Percentiles rank a stretch among this genome's conserved stretches.
These are phyloP conservation scores for Globisporangium takayamanum DNA, from an alignment of 352 stramenopile species.

Conservation along the genomic window DNA sequence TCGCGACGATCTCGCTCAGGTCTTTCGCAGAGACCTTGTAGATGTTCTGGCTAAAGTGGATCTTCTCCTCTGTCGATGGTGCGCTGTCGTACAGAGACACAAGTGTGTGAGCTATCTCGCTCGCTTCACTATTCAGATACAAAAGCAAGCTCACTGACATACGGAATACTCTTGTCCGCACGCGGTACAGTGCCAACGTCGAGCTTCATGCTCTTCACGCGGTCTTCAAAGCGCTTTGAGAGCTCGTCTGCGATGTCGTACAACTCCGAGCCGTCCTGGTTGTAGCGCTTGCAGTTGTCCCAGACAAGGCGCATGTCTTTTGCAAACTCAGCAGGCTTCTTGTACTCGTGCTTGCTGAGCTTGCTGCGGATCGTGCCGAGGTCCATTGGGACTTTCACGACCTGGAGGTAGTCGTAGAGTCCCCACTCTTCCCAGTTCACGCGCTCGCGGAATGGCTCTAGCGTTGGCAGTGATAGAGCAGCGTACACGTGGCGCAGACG, in stretches of 20 bases:
- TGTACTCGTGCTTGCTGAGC: conserved; percentile 78
- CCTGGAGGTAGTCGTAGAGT: conserved; percentile 87
- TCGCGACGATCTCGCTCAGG: conserved; percentile 63
- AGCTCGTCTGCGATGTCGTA: conserved; percentile 82
- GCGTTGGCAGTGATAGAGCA: background rate
- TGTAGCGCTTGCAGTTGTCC: conserved; percentile 86
- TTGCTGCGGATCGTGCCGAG: conserved; percentile 83
- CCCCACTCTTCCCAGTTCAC: conserved; percentile 89
- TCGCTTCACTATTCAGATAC: background rate
- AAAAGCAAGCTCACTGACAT: conserved; percentile 6
- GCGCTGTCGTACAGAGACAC: conserved; percentile 25
- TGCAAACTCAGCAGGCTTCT: conserved; percentile 77
- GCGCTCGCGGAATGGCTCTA: conserved; percentile 79
- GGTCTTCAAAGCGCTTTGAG: conserved; percentile 85
- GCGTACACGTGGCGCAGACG: background rate
- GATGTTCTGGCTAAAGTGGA: conserved; percentile 85
- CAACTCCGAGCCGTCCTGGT: conserved; percentile 85
- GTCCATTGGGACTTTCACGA: conserved; percentile 91
- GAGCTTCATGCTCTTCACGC: conserved; percentile 76
- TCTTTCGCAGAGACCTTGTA: conserved; percentile 82
- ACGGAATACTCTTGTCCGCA: conserved; percentile 66
- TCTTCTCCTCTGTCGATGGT: conserved; percentile 77
- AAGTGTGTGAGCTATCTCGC: conserved; percentile 10
- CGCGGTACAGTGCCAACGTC: conserved; percentile 60
- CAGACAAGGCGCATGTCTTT: conserved; percentile 81